These are phyloP conservation scores for Coemansia sp. DNA, from an alignment of 192 early-diverging fungal species.

Conservation along the genomic window DNA sequence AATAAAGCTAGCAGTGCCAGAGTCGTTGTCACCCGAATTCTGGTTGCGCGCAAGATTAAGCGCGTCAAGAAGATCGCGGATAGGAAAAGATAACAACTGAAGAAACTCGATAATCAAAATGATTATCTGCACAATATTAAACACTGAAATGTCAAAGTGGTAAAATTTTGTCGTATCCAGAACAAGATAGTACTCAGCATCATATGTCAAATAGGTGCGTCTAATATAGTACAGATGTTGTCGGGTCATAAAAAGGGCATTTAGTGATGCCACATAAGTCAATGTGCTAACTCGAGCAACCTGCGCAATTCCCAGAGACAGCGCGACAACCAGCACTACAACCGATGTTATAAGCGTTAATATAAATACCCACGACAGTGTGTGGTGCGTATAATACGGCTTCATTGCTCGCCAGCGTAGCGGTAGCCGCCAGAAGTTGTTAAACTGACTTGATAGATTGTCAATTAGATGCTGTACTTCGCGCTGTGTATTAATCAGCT, in stretches of 20 bases:
- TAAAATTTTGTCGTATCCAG: slow-evolving; percentile 45
- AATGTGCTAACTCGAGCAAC: slow-evolving; percentile 50
- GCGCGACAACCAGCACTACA: slow-evolving; percentile 29
- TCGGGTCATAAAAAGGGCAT: slow-evolving; percentile 54
- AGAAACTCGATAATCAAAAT: slow-evolving; percentile 76
- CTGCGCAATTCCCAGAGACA: slow-evolving; percentile 31
- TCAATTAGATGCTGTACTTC: slow-evolving; percentile 62
- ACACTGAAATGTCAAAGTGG: slow-evolving; percentile 52
- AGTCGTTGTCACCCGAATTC: slow-evolving; percentile 8
- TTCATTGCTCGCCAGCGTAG: slow-evolving; percentile 55
- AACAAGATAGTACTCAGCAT: slow-evolving; percentile 51
- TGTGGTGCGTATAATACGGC: slow-evolving; percentile 52
- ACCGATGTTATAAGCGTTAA: slow-evolving; percentile 30
- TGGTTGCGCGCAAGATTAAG: slow-evolving; percentile 28
- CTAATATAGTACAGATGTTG: slow-evolving; percentile 58
- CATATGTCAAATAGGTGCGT: slow-evolving; percentile 44
- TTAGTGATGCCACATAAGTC: slow-evolving; percentile 39
- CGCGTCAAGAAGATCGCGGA: slow-evolving; percentile 66
- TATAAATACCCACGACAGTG: slow-evolving; percentile 54
- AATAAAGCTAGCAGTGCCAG: slow-evolving; percentile 47
- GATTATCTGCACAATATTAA: slow-evolving; percentile 70
- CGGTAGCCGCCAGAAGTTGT: slow-evolving; percentile 53
- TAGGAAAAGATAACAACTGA: slow-evolving; percentile 75
- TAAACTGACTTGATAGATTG: slow-evolving; percentile 57
- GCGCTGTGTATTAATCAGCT: slow-evolving; percentile 59